These are phyloP conservation scores for Tylopilus sp. DNA, from an alignment of 1,284 basidiomycete species.

Conservation along the genomic window DNA sequence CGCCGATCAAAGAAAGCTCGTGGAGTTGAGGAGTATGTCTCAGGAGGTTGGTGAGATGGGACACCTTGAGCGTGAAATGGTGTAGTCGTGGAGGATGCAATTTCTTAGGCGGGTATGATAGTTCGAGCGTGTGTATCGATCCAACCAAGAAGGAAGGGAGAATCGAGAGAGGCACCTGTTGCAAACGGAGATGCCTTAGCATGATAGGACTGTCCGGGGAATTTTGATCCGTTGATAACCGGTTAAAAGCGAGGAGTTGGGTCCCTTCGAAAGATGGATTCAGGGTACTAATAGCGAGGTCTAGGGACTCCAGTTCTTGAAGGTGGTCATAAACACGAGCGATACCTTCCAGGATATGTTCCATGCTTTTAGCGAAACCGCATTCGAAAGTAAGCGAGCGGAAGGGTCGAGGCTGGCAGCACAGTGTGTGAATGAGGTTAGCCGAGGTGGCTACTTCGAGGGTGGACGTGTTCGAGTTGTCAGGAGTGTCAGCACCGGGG, in stretches of 20 bases:
- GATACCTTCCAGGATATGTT: slow-evolving; percentile 21
- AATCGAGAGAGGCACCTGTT: slow-evolving; percentile 39
- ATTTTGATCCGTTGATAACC: slow-evolving; percentile 13
- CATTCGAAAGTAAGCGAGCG: slow-evolving; percentile 38
- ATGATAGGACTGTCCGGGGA: slow-evolving; percentile 7
- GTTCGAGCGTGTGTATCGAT: slow-evolving; percentile 40
- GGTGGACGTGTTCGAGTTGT: neutral
- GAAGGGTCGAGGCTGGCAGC: slow-evolving; percentile 28
- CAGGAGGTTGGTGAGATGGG: slow-evolving; percentile 37
- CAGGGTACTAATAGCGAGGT: slow-evolving; percentile 32
- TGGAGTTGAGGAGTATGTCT: slow-evolving; percentile 38
- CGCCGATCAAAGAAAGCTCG: slow-evolving; percentile 41
- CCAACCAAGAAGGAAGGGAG: slow-evolving; percentile 36
- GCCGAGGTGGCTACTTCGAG: slow-evolving; percentile 20
- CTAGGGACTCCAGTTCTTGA: slow-evolving; percentile 32
- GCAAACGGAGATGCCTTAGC: slow-evolving; percentile 38
- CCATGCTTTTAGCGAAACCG: slow-evolving; percentile 28
- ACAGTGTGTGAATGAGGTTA: slow-evolving; percentile 24
- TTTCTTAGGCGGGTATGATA: slow-evolving; percentile 37
- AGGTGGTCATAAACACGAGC: slow-evolving; percentile 25
- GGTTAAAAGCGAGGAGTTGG: slow-evolving; percentile 26
- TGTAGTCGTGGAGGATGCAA: slow-evolving; percentile 18
- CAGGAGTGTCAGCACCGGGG: slow-evolving; percentile 7
- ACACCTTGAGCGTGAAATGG: slow-evolving; percentile 35
- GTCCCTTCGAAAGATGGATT: slow-evolving; percentile 25